Base-by-base conservation (phyloP, 148 eudicot species). In the Beta vulgaris region DNA sequence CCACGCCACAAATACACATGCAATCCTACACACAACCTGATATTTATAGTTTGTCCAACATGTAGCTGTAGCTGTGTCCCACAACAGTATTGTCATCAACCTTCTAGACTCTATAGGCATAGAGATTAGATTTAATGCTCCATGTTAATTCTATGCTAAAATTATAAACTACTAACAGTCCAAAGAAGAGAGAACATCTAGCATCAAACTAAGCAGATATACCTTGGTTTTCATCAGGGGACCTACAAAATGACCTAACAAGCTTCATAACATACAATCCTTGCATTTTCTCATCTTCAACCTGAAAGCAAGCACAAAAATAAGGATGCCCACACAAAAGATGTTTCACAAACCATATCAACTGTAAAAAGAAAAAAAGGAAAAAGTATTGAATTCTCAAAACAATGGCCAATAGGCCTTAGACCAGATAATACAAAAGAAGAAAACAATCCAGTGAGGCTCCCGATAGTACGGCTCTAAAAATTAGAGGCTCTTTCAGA, bases 241-340 rank as follows among this genome's bases (percentile, higher is more conserved):
- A 88, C 74, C 96, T 77, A 76, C 96, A 91, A 73, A 94, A 94
- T 70, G 97, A 94, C 80, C 98, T 91, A 76, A 90, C 98, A 77
- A 94, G 93, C 82, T 90, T 92, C 92, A 86, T 88, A n/a, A 88
- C 86, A 83, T 90, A 82, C 31, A 92, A 82, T 57, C 98, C 97
- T 43, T 84, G 91, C 93, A 90, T 77, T 86, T 92, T 90, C 80
- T 91, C 97, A 54, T 92, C 90, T 75, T 85, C 96, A 63, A 57
- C 63, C 98, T 94, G 80, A 68, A 73, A 73, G 23, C 70, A 80
- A 49, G 73, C 53, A 77, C 40, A 83, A 73, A 64, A 59, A 58
- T 39, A 54, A 74, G 49, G 54, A 59, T 2, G 61, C 44, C 31
- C 72, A 65, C 39, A 28, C 59, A 34, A 8, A 78, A 28, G 18